Conservation (phyloP, 139 green algal species). For the Chlamydomonas sphaeroides region DNA sequence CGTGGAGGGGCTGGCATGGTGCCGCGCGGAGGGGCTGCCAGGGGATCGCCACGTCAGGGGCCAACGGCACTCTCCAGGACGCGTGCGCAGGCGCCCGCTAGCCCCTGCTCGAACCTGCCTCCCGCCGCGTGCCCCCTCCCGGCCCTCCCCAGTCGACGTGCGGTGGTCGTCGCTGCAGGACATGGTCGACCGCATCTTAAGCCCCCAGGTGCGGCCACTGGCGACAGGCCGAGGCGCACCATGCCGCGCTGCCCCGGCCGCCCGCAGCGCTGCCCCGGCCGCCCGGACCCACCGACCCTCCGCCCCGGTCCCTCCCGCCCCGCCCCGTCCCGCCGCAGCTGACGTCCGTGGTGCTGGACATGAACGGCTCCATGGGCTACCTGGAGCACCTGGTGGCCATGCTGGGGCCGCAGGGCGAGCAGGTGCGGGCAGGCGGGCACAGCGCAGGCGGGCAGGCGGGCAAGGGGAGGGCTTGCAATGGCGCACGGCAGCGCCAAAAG, state of each 20-base stretch:
- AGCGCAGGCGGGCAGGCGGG: too few species aligned
- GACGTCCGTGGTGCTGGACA: slow-evolving; percentile 47
- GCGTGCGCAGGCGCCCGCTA: too few species aligned
- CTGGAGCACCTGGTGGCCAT: slow-evolving; percentile 34
- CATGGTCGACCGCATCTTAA: background rate
- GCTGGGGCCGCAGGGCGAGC: slow-evolving; percentile 17
- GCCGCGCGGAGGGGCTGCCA: too few species aligned
- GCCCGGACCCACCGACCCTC: background rate
- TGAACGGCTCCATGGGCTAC: slow-evolving; percentile 59
- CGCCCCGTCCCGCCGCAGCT: slow-evolving; percentile 24
- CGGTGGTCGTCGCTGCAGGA: background rate
- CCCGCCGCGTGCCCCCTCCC: background rate
- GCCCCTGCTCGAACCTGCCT: too few species aligned
- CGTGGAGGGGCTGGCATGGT: too few species aligned
- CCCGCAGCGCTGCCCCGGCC: too few species aligned
- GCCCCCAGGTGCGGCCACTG: background rate
- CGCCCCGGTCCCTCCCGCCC: too few species aligned
- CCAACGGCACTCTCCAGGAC: too few species aligned
- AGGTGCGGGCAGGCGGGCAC: background rate
- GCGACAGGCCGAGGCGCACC: background rate
- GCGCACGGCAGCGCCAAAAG: too few species aligned
- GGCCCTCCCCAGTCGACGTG: background rate
- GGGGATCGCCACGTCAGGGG: too few species aligned
- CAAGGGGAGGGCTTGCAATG: too few species aligned
- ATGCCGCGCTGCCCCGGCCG: too few species aligned